phyloP scores from a whole-genome alignment of 306 rosid species.

The Glycine latifolia region DNA sequence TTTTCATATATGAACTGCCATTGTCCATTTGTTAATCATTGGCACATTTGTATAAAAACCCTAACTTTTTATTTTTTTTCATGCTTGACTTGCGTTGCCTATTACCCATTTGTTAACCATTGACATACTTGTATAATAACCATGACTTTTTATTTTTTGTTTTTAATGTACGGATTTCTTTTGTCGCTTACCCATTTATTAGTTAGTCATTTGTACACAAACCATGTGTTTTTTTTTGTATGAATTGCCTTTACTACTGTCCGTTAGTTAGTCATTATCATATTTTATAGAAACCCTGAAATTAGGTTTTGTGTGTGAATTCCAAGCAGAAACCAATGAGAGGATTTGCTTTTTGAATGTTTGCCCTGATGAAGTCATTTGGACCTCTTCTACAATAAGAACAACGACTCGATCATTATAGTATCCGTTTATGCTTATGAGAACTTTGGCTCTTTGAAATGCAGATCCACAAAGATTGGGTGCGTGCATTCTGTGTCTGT shows the following conservation, averaged over 20 bases:
- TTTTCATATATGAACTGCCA: neutral
- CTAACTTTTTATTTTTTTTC: neutral
- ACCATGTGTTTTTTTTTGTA: neutral
- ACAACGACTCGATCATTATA: constrained; percentile 90
- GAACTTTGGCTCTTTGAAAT: constrained; percentile 91
- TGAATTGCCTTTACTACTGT: neutral
- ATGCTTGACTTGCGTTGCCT: constrained; percentile 15
- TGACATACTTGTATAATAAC: neutral
- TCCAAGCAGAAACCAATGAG: constrained; percentile 76
- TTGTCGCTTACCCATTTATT: neutral
- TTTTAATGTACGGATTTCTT: neutral
- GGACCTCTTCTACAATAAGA: constrained; percentile 89
- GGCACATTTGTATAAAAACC: neutral
- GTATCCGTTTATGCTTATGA: constrained; percentile 96
- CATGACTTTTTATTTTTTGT: neutral
- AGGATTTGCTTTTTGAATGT: constrained; percentile 91
- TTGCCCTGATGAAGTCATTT: constrained; percentile 87
- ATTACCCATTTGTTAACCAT: constrained; percentile 3
- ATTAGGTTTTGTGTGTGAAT: constrained; percentile 7
- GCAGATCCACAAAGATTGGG: constrained; percentile 95
- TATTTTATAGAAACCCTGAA: neutral
- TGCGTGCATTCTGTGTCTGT: constrained; percentile 51
- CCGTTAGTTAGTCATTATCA: neutral
- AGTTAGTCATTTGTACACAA: neutral
- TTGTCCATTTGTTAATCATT: constrained; percentile 7